Conservation (phyloP, 2,329 filamentous ascomycete species). For the Diaporthe australafricana region DNA sequence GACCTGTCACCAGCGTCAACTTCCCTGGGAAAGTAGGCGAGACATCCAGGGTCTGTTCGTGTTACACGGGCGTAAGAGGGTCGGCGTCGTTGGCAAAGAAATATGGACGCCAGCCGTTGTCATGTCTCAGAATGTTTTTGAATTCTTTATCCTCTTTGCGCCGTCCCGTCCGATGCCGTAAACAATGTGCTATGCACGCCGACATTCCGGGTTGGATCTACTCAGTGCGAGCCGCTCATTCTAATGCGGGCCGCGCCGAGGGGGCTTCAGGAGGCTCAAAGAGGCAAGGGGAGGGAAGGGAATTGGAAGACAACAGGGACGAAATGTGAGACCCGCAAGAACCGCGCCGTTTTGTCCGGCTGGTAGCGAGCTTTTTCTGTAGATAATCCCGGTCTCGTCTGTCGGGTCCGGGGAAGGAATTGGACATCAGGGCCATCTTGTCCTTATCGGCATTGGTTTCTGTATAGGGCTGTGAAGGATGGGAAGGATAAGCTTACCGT, state of each 20-base stretch:
- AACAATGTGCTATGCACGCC: slow-evolving; percentile 8
- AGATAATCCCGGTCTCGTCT: slow-evolving; percentile 1
- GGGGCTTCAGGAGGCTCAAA: not conserved
- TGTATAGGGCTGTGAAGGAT: slow-evolving; percentile 3
- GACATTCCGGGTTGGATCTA: not conserved
- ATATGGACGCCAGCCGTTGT: not conserved
- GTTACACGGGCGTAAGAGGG: not conserved
- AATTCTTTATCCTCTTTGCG: not conserved
- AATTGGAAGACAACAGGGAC: not conserved
- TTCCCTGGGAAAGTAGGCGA: not conserved
- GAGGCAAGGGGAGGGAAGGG: not conserved
- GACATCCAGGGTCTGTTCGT: slow-evolving; percentile 13
- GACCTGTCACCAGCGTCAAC: slow-evolving; percentile 5
- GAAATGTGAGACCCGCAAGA: slow-evolving; percentile 1
- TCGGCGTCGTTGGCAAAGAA: not conserved
- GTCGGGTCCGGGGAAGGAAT: not conserved
- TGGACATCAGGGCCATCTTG: slow-evolving; percentile 1
- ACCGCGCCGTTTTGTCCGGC: not conserved
- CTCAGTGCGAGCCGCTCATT: not conserved
- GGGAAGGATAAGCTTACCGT: slow-evolving; percentile 26
- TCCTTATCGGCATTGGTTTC: not conserved
- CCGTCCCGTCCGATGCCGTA: not conserved
- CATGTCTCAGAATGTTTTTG: slow-evolving; percentile 12
- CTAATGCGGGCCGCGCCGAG: slow-evolving; percentile 5
- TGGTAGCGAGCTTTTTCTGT: not conserved